Evolutionary conservation across 768 basidiomycete species (phyloP), one percentile per base, ranked within the genome.

Genomic region (Tylopilus balloui): DNA sequence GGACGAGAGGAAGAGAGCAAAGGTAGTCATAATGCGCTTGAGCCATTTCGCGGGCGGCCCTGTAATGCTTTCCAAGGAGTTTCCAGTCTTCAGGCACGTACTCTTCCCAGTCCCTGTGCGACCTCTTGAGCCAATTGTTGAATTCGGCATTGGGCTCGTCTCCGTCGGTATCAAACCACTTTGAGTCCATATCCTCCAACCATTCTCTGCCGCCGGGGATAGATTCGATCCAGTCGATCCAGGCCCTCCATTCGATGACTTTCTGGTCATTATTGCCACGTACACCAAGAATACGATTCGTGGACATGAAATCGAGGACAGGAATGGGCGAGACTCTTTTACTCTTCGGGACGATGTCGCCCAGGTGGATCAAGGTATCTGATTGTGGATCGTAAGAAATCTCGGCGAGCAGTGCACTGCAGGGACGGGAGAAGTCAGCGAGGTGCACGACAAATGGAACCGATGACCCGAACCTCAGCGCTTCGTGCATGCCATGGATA

Each of bases 251-350:
- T 69, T 95, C 88, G 38, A 97, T 77, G 37, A 93, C 80, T 53
- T 78, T 78, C 67, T 97, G 92, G 69, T 98, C 94, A 62, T 97
- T 91, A 64, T 98, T 98, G 0, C 95, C 94, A 25, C 94, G 81
- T 3, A 96, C 91, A 14, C 92, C 92, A 20, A 77, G 77, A 36
- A 91, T 73, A 43, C 81, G 78, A 58, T 84, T 64, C 9, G 69
- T 60, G 3, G 81, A 68, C 75, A 96, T 75, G 65, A 78, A 89
- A 7, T 72, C 66, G 9, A 95, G 69, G 17, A 87, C 74, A 6
- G 77, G 71, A 50, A 84, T 65, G 0, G 88, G 86, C n/a, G 77
- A 76, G 29, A 75, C 54, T n/a, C 54, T 24, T 45, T 78, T 75
- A 0, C 75, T 64, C 66, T 88, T 94, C 19, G 86, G 73, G 15